A percentile compares a stretch with the other conserved stretches of the same genome.
These are phyloP conservation scores for Suhomyces yuchorum DNA, from an alignment of 1,139 yeast species.

Conservation along the genomic window DNA sequence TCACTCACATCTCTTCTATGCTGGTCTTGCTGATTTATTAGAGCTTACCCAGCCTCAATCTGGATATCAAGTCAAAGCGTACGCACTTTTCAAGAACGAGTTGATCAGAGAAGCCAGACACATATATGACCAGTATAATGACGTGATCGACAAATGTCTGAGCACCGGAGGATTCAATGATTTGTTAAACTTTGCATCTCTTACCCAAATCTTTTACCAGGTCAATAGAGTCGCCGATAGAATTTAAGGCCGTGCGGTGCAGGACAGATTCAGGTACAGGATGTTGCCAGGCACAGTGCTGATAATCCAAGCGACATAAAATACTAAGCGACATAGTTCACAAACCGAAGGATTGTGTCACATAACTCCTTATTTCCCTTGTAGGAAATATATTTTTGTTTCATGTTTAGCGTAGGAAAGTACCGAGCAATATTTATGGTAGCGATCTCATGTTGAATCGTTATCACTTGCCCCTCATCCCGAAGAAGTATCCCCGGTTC, in stretches of 20 bases:
- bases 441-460: slow-evolving; percentile 3
- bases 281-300: background rate
- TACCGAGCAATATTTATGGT: slow-evolving; percentile 9
- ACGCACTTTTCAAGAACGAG: slow-evolving; percentile 22
- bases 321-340: slow-evolving; percentile 12
- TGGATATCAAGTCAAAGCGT: slow-evolving; percentile 22
- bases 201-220: slow-evolving; percentile 26
- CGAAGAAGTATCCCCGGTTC: slow-evolving; percentile 4
- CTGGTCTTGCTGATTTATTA: slow-evolving; percentile 20
- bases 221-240: slow-evolving; percentile 21
- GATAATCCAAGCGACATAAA: background rate
- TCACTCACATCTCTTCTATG: slow-evolving; percentile 17
- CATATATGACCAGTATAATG: slow-evolving; percentile 21
- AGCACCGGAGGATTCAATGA: slow-evolving; percentile 17
- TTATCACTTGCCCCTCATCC: slow-evolving; percentile 9
- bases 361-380: slow-evolving; percentile 8
- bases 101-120: slow-evolving; percentile 27
- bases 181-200: slow-evolving; percentile 23
- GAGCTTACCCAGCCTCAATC: slow-evolving; percentile 20
- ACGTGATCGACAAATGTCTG: slow-evolving; percentile 7
- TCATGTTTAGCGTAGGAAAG: slow-evolving; percentile 5
- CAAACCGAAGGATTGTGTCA: slow-evolving; percentile 9
- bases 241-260: slow-evolving; percentile 9
- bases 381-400: slow-evolving; percentile 5
- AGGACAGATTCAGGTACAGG: background rate